Evolutionary conservation across 2,329 filamentous ascomycete species (phyloP).

Genomic region (Fusarium illudens): DNA sequence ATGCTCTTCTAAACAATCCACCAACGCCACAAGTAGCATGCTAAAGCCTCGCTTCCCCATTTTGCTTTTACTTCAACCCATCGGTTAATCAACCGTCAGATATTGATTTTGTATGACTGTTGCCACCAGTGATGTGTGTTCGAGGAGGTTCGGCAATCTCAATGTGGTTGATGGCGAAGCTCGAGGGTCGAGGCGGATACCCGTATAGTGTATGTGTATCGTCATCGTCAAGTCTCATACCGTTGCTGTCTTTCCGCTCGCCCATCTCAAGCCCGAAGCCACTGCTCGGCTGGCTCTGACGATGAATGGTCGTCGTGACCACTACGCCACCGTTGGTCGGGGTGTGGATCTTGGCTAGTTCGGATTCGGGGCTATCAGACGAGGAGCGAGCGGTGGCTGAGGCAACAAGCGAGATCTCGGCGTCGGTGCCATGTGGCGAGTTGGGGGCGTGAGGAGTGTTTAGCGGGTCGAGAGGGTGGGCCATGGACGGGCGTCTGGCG

Average conservation of each 20-base stretch:
- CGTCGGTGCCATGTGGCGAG: conserved; percentile 32
- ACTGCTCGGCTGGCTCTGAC: conserved; percentile 44
- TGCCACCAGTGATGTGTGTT: conserved; percentile 40
- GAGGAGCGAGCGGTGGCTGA: conserved; percentile 30
- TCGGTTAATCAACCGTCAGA: background rate
- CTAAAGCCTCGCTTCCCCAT: background rate
- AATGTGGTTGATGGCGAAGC: conserved; percentile 15
- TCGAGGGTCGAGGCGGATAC: conserved; percentile 18
- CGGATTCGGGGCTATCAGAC: conserved; percentile 26
- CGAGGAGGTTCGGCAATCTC: conserved; percentile 31
- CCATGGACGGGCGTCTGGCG: conserved; percentile 13
- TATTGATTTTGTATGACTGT: conserved; percentile 9
- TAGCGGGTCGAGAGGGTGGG: conserved; percentile 6
- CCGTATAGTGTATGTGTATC: conserved; percentile 12
- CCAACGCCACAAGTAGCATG: conserved; percentile 1
- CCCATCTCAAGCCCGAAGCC: conserved; percentile 13
- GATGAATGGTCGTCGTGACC: conserved; percentile 51
- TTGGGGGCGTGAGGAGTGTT: conserved; percentile 18
- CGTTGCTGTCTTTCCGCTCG: conserved; percentile 1
- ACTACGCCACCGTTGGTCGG: conserved; percentile 41
- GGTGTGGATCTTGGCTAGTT: conserved; percentile 31
- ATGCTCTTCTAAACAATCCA: background rate
- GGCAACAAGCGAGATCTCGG: conserved; percentile 41
- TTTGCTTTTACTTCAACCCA: background rate
- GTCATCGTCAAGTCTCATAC: conserved; percentile 18